phyloP scores from a whole-genome alignment of 495 filamentous ascomycete genomes.

The Pseudevernia furfuracea region DNA sequence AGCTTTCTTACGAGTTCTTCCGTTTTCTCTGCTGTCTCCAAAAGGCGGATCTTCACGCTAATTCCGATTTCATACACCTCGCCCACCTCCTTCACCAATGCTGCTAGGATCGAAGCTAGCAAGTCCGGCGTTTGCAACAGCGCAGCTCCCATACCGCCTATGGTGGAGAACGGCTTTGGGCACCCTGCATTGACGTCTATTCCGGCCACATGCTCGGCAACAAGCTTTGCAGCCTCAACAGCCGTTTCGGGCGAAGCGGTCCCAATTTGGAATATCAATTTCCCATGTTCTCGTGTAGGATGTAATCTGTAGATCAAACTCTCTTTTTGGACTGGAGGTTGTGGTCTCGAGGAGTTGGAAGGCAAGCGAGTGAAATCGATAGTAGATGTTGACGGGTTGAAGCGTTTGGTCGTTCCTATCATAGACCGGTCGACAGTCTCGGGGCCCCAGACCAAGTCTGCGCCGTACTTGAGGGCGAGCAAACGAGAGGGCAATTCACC shows the following conservation, averaged over 20 bases:
- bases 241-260: constrained; percentile 73
- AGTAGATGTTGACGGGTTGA: constrained; percentile 63
- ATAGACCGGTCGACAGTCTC: constrained; percentile 88
- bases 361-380: constrained; percentile 76
- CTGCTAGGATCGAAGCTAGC: constrained; percentile 70
- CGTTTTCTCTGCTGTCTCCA: constrained; percentile 67
- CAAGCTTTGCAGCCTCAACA: constrained; percentile 71
- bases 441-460: constrained; percentile 94
- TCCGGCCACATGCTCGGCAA: constrained; percentile 79
- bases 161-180: constrained; percentile 89
- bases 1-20: constrained; percentile 65
- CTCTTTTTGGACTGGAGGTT: constrained; percentile 46
- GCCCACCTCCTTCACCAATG: constrained; percentile 70
- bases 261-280: constrained; percentile 84
- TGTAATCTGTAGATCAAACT: constrained; percentile 78
- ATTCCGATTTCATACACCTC: constrained; percentile 75
- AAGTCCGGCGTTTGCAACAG: constrained; percentile 74
- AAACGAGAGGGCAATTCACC: constrained; percentile 89
- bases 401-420: constrained; percentile 70
- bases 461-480: constrained; percentile 83
- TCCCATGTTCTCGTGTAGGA: constrained; percentile 59
- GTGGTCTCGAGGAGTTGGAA: constrained; percentile 48
- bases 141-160: constrained; percentile 90
- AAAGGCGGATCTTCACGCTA: constrained; percentile 87
- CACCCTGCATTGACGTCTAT: constrained; percentile 97